Percentiles rank a stretch among this genome's conserved stretches.
These are phyloP conservation scores for Astrothelium subdiscretum DNA, from an alignment of 495 filamentous ascomycete genomes.

Conservation along the genomic window DNA sequence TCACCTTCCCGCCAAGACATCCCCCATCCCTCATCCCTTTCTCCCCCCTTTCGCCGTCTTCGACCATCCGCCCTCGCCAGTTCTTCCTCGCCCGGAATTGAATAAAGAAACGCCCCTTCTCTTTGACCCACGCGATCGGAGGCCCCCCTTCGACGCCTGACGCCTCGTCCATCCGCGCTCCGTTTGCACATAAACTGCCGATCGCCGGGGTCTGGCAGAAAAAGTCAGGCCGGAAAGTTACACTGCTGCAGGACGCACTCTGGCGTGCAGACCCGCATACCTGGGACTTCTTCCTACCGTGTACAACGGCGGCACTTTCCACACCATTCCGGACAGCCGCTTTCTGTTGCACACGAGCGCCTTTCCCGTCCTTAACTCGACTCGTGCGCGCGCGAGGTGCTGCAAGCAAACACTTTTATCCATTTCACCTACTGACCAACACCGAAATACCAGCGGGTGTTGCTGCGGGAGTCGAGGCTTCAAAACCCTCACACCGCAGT, in stretches of 20 bases:
- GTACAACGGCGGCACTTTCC: background rate
- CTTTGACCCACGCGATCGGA: background rate
- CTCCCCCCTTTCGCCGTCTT: slow-evolving; percentile 2
- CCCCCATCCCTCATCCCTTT: background rate
- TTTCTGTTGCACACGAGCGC: background rate
- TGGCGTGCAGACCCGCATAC: slow-evolving; percentile 1
- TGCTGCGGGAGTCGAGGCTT: background rate
- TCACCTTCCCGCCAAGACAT: background rate
- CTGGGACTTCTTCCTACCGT: background rate
- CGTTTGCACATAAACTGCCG: background rate
- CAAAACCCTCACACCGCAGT: background rate
- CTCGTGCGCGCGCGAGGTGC: background rate
- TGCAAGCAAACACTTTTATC: background rate
- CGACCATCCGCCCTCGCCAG: background rate
- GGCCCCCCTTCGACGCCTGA: background rate
- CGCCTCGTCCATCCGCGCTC: background rate
- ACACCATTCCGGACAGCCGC: background rate
- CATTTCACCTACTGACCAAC: background rate
- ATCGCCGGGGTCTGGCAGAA: background rate
- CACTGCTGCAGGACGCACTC: background rate
- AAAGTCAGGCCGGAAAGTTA: background rate
- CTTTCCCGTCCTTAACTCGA: background rate
- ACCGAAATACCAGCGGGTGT: background rate
- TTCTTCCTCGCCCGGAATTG: background rate
- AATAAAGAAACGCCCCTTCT: background rate